Percentiles rank a stretch among this genome's conserved stretches.
phyloP scores from a whole-genome alignment of 108 stramenopile species.

The Discostella pseudostelligera region DNA sequence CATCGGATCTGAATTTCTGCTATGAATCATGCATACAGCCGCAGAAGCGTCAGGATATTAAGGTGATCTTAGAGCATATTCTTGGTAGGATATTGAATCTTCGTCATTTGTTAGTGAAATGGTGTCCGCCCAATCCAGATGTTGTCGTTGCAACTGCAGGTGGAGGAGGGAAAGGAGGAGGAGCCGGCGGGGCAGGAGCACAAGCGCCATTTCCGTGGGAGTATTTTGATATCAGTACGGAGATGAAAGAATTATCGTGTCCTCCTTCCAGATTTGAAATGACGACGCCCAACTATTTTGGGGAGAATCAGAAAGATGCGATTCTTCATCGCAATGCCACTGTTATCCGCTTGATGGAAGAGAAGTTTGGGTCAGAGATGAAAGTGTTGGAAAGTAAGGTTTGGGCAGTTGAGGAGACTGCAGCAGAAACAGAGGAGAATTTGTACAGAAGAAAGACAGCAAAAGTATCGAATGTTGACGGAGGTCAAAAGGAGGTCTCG shows the following conservation, averaged over 20 bases:
- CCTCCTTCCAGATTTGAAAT: constrained; percentile 75
- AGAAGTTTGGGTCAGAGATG: constrained; percentile 50
- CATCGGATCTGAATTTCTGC: constrained; percentile 61
- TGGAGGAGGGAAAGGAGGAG: no score
- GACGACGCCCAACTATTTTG: constrained; percentile 66
- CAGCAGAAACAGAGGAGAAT: background rate
- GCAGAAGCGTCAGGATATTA: constrained; percentile 84
- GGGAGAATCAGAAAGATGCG: constrained; percentile 45
- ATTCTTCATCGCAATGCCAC: constrained; percentile 46
- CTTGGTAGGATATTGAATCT: constrained; percentile 77
- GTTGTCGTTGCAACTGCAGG: constrained; percentile 23
- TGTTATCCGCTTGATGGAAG: constrained; percentile 50
- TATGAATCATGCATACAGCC: constrained; percentile 81
- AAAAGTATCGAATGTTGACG: background rate
- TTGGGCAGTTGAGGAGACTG: background rate
- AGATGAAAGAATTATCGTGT: constrained; percentile 70
- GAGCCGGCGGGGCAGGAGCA: background rate
- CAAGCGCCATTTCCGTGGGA: constrained; percentile 79
- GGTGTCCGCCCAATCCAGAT: constrained; percentile 78
- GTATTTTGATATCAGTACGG: constrained; percentile 69
- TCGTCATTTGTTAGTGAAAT: constrained; percentile 77
- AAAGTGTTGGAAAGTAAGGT: constrained; percentile 5
- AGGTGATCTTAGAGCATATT: constrained; percentile 68
- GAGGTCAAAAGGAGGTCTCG: background rate
- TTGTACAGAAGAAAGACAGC: background rate